Conservation (phyloP, 345 rosid species). For the Populus alba region DNA sequence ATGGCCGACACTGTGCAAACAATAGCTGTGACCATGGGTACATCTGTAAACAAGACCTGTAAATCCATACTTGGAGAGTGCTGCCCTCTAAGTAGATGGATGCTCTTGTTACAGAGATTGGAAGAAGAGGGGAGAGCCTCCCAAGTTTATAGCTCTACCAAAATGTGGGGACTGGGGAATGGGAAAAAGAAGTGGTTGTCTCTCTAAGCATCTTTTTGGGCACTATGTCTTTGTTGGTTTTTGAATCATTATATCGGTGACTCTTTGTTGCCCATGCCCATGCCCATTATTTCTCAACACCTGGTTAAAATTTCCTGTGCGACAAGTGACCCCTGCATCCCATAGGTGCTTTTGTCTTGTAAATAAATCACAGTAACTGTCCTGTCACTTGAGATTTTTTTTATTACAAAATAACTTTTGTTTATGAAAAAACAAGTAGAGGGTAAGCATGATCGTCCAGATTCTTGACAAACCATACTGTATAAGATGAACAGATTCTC, state of each 20-base stretch:
- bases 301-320: no score
- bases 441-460: no score
- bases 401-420: no score
- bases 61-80: background rate
- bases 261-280: background rate
- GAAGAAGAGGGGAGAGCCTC: background rate
- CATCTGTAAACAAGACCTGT: constrained; percentile 2
- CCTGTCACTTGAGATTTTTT: no score
- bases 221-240: constrained; percentile 19
- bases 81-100: background rate
- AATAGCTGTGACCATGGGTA: constrained; percentile 2
- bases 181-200: background rate
- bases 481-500: no score
- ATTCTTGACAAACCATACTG: no score
- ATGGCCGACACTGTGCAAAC: constrained; percentile 25
- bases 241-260: constrained; percentile 4
- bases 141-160: background rate
- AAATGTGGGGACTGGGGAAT: background rate
- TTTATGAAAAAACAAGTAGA: no score
- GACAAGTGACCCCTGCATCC: no score
- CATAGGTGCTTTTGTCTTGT: no score
- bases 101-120: background rate
- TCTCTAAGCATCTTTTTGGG: constrained; percentile 19
- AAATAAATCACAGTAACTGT: no score
- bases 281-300: background rate